Evolutionary conservation across 768 basidiomycete species (phyloP), one percentile per base, ranked within the genome.

Genomic region (Cystoderma amianthinum): DNA sequence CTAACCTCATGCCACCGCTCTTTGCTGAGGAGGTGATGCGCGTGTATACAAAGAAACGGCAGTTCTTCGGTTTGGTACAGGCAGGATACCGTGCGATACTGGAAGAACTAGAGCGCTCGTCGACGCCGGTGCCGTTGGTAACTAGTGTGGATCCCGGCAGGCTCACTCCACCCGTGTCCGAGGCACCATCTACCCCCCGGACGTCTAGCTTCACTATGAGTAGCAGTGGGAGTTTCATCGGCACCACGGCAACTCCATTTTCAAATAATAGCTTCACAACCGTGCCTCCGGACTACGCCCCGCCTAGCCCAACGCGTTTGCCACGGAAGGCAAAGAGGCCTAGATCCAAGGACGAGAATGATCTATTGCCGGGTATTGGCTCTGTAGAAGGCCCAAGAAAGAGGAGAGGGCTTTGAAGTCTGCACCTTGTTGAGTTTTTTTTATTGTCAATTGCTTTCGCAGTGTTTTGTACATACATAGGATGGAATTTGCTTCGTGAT

Each of bases 11-110:
- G 64, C 89, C 89, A 0, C 47, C 56, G 0, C 58, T 53, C n/a
- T 87, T 86, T 46, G 82, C 72, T 0, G 89, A 91, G 56, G 64
- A 80, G n/a, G 67, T 77, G 30, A 56, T 89, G 28, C 68, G 84
- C 11, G 61, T 89, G 3, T 91, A 78, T 52, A 82, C 85, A 34
- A 79, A 81, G 54, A 74, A 84, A n/a, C 52, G 51, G 1, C 49
- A 61, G 6, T 81, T 74, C 51, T 70, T 70, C 32, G 76, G 77
- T 2, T 60, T 85, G 7, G 69, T 90, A 2, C 86, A 89, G 51
- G 71, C 69, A 0, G 88, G 79, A 0, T 90, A 82, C 53, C 72
- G 80, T 9, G 61, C 55, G 1, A 58, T 69, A 11, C 53, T 71
- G 12, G 55, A 49, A 1, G 44, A 48, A 15, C 16, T 42, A 18